These are phyloP conservation scores for Fusarium palustre DNA, from an alignment of 2,329 filamentous ascomycete species.

Conservation along the genomic window DNA sequence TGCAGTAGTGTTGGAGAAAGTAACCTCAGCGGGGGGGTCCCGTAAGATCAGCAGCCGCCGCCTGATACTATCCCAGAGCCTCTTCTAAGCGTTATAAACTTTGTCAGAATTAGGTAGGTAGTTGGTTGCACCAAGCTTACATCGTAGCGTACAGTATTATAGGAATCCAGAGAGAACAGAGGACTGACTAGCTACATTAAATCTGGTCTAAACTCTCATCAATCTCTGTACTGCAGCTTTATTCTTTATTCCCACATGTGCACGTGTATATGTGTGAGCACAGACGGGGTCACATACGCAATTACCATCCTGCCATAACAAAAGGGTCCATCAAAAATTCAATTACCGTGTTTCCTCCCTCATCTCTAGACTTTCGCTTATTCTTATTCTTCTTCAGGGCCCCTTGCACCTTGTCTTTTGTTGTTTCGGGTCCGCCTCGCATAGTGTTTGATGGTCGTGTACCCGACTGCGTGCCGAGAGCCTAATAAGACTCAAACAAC, in stretches of 20 bases:
- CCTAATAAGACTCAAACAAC: conserved; percentile 19
- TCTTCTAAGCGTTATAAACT: not conserved
- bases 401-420: conserved; percentile 4
- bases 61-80: not conserved
- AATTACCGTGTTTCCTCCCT: conserved; percentile 16
- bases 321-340: not conserved
- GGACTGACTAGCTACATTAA: not conserved
- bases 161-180: not conserved
- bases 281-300: conserved; percentile 5
- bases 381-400: conserved; percentile 15
- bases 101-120: not conserved
- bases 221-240: not conserved
- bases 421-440: conserved; percentile 37
- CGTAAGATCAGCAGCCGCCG: not conserved
- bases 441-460: conserved; percentile 31
- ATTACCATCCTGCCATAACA: not conserved
- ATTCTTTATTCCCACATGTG: not conserved
- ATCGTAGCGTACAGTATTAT: not conserved
- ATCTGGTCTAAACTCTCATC: not conserved
- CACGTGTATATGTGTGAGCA: not conserved
- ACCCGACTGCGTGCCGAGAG: conserved; percentile 23
- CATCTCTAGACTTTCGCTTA: conserved; percentile 6
- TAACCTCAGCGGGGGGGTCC: not conserved
- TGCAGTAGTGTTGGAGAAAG: not conserved
- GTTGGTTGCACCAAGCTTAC: not conserved